A percentile compares a stretch with the other conserved stretches of the same genome.
phyloP scores from a whole-genome alignment of 2,329 filamentous ascomycete species.

The Uncinocarpus reesii region DNA sequence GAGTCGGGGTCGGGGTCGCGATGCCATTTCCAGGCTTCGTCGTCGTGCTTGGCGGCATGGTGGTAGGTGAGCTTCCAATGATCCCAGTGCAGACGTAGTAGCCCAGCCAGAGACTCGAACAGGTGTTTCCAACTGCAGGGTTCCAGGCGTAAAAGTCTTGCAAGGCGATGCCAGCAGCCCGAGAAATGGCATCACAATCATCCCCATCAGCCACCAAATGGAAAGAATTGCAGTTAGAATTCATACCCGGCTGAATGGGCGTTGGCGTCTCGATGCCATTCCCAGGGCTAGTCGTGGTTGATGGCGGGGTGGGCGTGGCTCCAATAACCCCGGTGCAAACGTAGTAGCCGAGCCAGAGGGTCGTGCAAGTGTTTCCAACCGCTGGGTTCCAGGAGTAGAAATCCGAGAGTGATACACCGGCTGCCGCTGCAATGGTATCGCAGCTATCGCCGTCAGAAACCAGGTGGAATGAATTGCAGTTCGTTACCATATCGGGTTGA shows the following conservation, averaged over 20 bases:
- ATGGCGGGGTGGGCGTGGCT: not conserved
- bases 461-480: conserved; percentile 2
- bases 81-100: conserved; percentile 10
- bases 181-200: no score
- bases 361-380: not conserved
- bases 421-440: not conserved
- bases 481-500: not conserved
- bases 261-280: not conserved
- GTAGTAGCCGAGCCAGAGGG: not conserved
- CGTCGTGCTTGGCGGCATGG: not conserved
- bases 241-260: not conserved
- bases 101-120: not conserved
- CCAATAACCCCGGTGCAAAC: conserved; percentile 1
- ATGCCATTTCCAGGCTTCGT: not conserved
- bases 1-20: conserved; percentile 16
- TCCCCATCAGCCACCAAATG: not conserved
- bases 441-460: not conserved
- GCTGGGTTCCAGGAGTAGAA: conserved; percentile 6
- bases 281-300: not conserved
- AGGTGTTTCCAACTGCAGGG: conserved; percentile 1
- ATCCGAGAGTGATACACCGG: not conserved
- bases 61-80: not conserved
- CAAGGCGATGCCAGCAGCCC: no score
- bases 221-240: not conserved
- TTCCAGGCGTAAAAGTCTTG: no score